phyloP scores from a whole-genome alignment of 768 basidiomycete species.

The Clitopilus passeckerianus region DNA sequence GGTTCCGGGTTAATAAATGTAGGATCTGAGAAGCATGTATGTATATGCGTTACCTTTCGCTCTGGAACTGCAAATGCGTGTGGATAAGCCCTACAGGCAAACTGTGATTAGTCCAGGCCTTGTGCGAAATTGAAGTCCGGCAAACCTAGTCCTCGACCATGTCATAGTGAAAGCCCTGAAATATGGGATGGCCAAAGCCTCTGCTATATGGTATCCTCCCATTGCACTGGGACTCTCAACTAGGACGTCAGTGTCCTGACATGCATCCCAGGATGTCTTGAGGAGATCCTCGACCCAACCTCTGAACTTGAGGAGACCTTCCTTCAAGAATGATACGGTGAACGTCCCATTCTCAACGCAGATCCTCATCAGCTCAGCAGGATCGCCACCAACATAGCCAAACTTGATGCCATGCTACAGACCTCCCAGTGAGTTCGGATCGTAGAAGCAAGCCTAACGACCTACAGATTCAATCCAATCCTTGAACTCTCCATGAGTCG shows the following conservation, averaged over 20 bases:
- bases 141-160: slow-evolving; percentile 86
- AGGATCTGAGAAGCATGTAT: neutral
- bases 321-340: slow-evolving; percentile 91
- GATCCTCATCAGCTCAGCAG: slow-evolving; percentile 95
- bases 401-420: slow-evolving; percentile 92
- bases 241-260: slow-evolving; percentile 89
- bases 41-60: slow-evolving; percentile 55
- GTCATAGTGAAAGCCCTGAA: slow-evolving; percentile 98
- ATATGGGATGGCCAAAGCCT: slow-evolving; percentile 89
- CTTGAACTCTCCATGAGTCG: slow-evolving; percentile 92
- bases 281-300: slow-evolving; percentile 97
- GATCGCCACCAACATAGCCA: slow-evolving; percentile 92
- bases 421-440: slow-evolving; percentile 3
- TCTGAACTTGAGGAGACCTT: slow-evolving; percentile 89
- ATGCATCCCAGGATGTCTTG: slow-evolving; percentile 93
- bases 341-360: slow-evolving; percentile 99
- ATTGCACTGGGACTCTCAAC: slow-evolving; percentile 97
- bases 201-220: slow-evolving; percentile 96
- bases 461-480: slow-evolving; percentile 93
- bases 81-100: slow-evolving; percentile 71
- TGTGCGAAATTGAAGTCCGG: neutral
- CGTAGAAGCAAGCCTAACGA: slow-evolving; percentile 6
- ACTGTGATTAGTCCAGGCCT: neutral
- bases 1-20: slow-evolving; percentile 8
- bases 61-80: slow-evolving; percentile 99